A percentile compares a stretch with the other conserved stretches of the same genome.
Evolutionary conservation across 352 stramenopile genomes (phyloP).

Genomic region (Poterioochromonas sp.): DNA sequence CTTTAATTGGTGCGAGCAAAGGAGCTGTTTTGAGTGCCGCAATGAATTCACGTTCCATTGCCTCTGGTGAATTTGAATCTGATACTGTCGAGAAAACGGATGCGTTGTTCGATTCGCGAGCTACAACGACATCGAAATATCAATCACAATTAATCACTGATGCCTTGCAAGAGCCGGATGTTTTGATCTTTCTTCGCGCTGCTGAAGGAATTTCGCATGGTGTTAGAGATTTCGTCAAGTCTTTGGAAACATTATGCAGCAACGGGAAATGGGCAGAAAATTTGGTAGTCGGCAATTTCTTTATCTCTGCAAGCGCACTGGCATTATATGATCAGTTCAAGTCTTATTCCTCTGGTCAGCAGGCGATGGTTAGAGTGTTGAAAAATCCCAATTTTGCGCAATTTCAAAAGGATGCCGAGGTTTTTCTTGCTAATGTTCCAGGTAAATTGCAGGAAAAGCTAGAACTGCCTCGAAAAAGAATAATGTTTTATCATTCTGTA

Average conservation of each 20-base stretch:
- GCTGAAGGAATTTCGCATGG: not conserved
- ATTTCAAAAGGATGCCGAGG: slow-evolving; percentile 4
- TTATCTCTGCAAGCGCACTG: not conserved
- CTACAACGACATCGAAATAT: not conserved
- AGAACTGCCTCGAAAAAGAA: not conserved
- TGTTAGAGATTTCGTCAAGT: not conserved
- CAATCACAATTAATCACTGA: slow-evolving; percentile 6
- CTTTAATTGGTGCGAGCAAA: slow-evolving; percentile 18
- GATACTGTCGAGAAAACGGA: not conserved
- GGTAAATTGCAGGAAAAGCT: slow-evolving; percentile 1
- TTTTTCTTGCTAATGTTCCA: not conserved
- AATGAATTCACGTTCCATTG: not conserved
- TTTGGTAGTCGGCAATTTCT: not conserved
- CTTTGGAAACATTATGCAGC: not conserved
- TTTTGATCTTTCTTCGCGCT: not conserved
- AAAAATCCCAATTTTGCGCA: not conserved
- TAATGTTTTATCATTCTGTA: not conserved
- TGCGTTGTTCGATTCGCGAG: not conserved
- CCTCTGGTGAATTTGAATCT: not conserved
- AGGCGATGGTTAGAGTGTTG: not conserved
- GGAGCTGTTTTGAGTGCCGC: not conserved
- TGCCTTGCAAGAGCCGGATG: not conserved
- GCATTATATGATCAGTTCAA: slow-evolving; percentile 19
- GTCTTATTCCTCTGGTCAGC: not conserved
- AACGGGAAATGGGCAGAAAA: not conserved